Percentiles rank a stretch among this genome's conserved stretches.
phyloP scores from a whole-genome alignment of 176 grass and related monocot species.

The Ampelocalamus luodianensis region DNA sequence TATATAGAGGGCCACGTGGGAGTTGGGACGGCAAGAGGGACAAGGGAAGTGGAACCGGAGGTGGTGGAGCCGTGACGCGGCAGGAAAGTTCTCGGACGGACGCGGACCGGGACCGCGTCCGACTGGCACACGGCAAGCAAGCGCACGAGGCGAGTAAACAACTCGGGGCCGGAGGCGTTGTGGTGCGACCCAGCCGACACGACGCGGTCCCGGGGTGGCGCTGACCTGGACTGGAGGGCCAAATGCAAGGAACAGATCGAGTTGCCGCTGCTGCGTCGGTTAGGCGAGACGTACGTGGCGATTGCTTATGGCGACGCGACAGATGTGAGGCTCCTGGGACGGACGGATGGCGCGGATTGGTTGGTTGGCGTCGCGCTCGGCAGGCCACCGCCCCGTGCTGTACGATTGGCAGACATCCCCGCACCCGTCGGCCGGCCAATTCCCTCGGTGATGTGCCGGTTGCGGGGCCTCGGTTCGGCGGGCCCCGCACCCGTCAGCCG shows the following conservation, averaged over 20 bases:
- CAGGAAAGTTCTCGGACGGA: slow-evolving; percentile 8
- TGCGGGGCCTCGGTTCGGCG: too few species aligned
- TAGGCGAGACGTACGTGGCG: neutral
- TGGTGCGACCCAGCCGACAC: neutral
- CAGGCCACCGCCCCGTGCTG: neutral
- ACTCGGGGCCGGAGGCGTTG: neutral
- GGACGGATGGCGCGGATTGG: neutral
- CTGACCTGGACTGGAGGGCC: neutral
- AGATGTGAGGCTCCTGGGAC: neutral
- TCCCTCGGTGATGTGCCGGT: neutral
- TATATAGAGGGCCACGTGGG: neutral
- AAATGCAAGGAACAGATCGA: too few species aligned
- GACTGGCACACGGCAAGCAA: neutral
- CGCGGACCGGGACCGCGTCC: neutral
- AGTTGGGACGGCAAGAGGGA: too few species aligned
- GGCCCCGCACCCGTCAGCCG: neutral
- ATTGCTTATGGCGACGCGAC: neutral
- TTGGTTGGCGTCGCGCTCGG: neutral
- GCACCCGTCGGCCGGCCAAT: neutral
- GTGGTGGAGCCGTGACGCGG: slow-evolving; percentile 23
- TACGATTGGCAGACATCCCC: neutral
- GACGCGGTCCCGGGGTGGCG: neutral
- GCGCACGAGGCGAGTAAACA: neutral
- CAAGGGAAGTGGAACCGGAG: neutral
- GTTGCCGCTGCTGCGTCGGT: neutral